These are phyloP conservation scores for Phytophthora citricola DNA, from an alignment of 352 stramenopile genomes.

Conservation along the genomic window DNA sequence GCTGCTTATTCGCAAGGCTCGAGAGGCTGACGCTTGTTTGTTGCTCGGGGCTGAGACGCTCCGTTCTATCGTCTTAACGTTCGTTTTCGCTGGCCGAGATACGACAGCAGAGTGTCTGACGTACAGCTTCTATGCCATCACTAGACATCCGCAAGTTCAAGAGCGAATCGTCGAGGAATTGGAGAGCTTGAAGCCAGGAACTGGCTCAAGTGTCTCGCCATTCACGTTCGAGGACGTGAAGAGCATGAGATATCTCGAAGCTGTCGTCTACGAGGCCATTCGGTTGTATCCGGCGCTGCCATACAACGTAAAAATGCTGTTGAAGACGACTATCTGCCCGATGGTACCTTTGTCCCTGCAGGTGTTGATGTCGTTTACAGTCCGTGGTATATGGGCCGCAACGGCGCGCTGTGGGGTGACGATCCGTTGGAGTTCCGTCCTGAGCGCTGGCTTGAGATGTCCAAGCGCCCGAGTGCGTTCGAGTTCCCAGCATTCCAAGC, in stretches of 20 bases:
- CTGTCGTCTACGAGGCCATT: constrained; percentile 73
- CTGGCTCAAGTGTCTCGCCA: neutral
- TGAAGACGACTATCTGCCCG: constrained; percentile 67
- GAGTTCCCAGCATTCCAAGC: constrained; percentile 81
- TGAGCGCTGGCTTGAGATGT: constrained; percentile 74
- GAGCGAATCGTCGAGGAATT: constrained; percentile 68
- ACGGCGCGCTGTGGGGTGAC: constrained; percentile 54
- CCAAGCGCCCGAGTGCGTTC: constrained; percentile 61
- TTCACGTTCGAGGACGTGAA: constrained; percentile 70
- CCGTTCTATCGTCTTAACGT: constrained; percentile 74
- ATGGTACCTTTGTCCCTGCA: constrained; percentile 74
- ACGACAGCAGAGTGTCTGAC: constrained; percentile 79
- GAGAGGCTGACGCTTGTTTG: constrained; percentile 36
- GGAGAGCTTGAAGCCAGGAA: constrained; percentile 2
- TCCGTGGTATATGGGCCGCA: constrained; percentile 80
- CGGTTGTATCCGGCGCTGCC: constrained; percentile 81
- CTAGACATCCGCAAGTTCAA: constrained; percentile 61
- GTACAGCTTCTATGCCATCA: constrained; percentile 80
- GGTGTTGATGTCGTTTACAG: constrained; percentile 73
- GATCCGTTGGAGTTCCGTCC: constrained; percentile 64
- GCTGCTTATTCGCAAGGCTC: constrained; percentile 63
- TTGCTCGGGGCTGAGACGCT: constrained; percentile 44
- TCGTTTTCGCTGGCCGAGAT: constrained; percentile 88
- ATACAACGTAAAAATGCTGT: constrained; percentile 73
- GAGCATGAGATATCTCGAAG: constrained; percentile 69